phyloP scores from a whole-genome alignment of 805 yeast species.

The Pichia membranifaciens region DNA sequence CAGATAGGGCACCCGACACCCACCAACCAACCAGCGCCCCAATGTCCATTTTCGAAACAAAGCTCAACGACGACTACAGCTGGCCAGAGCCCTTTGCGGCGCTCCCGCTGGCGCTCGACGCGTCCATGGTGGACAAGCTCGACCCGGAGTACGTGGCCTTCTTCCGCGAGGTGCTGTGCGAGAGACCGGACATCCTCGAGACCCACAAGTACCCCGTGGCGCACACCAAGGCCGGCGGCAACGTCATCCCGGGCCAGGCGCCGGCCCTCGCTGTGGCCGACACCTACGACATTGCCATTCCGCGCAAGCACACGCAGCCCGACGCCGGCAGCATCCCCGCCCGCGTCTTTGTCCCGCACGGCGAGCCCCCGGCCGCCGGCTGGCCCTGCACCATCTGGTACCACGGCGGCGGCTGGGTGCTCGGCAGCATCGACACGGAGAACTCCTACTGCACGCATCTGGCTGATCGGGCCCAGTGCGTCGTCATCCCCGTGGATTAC shows the following conservation, averaged over 20 bases:
- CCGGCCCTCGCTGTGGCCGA: conserved; percentile 20
- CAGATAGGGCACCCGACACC: no score
- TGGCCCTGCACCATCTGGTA: conserved; percentile 30
- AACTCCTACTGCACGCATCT: conserved; percentile 38
- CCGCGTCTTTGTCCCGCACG: conserved; percentile 28
- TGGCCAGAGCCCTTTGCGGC: conserved; percentile 26
- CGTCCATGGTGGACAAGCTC: conserved; percentile 16
- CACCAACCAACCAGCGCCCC: background rate
- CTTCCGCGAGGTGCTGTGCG: conserved; percentile 19
- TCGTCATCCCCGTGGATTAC: conserved; percentile 41
- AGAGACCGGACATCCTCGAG: conserved; percentile 21
- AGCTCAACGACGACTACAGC: conserved; percentile 23
- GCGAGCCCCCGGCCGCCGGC: conserved; percentile 18
- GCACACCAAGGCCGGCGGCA: conserved; percentile 18
- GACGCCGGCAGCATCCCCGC: conserved; percentile 19
- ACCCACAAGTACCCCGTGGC: conserved; percentile 23
- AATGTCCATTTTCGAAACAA: conserved; percentile 14
- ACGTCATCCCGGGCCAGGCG: conserved; percentile 28
- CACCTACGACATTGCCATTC: conserved; percentile 18
- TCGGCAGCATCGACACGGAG: conserved; percentile 30
- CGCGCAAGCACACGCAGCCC: conserved; percentile 28
- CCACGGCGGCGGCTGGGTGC: conserved; percentile 34
- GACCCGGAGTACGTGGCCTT: conserved; percentile 23
- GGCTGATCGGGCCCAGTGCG: conserved; percentile 32
- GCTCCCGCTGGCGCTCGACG: conserved; percentile 30